phyloP scores from a whole-genome alignment of 169 alveolate genomes.

The Plasmodium inui region DNA sequence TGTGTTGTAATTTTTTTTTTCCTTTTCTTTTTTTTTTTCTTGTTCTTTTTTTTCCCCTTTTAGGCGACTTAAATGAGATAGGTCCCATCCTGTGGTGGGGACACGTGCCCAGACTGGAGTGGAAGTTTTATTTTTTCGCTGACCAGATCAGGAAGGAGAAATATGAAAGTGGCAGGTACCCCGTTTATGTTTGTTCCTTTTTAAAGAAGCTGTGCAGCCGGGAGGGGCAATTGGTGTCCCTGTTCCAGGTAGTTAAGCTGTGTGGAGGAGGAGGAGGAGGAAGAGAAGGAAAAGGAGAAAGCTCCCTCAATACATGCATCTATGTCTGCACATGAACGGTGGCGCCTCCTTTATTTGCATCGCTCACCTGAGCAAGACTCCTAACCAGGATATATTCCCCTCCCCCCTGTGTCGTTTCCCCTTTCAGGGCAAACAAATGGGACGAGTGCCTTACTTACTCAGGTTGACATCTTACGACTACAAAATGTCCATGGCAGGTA shows the following conservation, averaged over 20 bases:
- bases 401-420: not conserved
- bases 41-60: not conserved
- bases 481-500: conserved; percentile 35
- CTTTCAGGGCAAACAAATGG: conserved; percentile 44
- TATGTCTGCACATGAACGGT: not conserved
- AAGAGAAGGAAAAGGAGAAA: not conserved
- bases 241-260: conserved; percentile 23
- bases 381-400: not conserved
- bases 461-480: conserved; percentile 32
- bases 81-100: conserved; percentile 73
- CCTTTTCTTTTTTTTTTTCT: not conserved
- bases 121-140: conserved; percentile 53
- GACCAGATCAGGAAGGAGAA: conserved; percentile 18
- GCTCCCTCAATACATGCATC: not conserved
- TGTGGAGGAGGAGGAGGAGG: not conserved
- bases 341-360: not conserved
- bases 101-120: conserved; percentile 62
- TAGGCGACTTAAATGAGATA: conserved; percentile 45
- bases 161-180: conserved; percentile 16
- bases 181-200: conserved; percentile 61
- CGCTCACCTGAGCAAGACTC: not conserved
- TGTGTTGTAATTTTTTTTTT: not conserved
- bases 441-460: conserved; percentile 24
- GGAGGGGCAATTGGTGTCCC: conserved; percentile 14
- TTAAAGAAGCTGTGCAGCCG: conserved; percentile 49